Evolutionary conservation across 805 yeast genomes (phyloP), one percentile per base, ranked within the genome.

Genomic region (Pichia manshurica): DNA sequence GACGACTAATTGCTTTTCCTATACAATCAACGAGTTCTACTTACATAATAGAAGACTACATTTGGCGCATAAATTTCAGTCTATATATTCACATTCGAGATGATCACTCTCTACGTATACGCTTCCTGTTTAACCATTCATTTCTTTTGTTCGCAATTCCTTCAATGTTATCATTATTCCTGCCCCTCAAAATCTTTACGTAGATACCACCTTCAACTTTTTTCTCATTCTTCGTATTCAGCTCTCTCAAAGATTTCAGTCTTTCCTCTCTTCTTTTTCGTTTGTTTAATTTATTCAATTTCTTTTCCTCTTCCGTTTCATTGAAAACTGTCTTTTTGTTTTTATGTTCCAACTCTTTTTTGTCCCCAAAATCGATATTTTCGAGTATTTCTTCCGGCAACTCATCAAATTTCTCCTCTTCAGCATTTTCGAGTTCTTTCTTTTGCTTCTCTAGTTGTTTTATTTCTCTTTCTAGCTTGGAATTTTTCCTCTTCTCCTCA

Each of bases 371-470:
- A 31, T 51, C 55, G 47, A 53, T 47, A 29, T 47, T 51, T 17
- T 68, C 69, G 34, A 74, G 58, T 28, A 74, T 60, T 1, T 69
- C 72, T 25, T 58, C 61, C 2, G 77, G 72, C 32, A 74, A 57
- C 39, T 66, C 65, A 44, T 69, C 73, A 5, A 69, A 63, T 6
- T 59, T 44, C n/a, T 54, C 56, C 7, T 45, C 51, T 2, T 48
- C 47, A n/a, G 35, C 40, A 20, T 33, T 23, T 20, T 43, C n/a
- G 17, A 47, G 13, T 23, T 46, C 34, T 39, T 46, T 31, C 33
- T 47, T 42, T 21, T 46, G 25, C 31, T 48, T 40, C 32, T 47
- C 54, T 34, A 53, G 37, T 49, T 53, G 40, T 46, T 46, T 52
- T 41, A 48, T 23, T 55, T 58, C 55, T 48, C 50, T 60, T 38